Conservation (phyloP, 805 yeast genomes). For the Candida nemodendra region DNA sequence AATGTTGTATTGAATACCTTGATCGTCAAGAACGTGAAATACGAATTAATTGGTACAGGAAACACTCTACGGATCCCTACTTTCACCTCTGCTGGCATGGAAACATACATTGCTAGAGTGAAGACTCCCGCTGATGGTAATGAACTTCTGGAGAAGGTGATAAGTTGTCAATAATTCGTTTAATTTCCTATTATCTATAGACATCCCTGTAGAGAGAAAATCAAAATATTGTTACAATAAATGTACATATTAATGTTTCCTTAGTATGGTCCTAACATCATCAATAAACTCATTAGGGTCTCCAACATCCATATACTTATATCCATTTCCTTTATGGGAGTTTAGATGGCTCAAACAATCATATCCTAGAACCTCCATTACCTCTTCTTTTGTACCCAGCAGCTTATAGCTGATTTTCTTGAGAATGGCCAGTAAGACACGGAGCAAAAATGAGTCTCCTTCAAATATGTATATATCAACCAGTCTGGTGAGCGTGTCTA, state of each 20-base stretch:
- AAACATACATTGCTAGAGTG: conserved; percentile 70
- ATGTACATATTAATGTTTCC: conserved; percentile 17
- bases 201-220: neutral
- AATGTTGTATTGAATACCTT: conserved; percentile 70
- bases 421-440: conserved; percentile 53
- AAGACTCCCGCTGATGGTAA: conserved; percentile 72
- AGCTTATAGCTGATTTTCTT: conserved; percentile 48
- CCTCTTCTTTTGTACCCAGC: conserved; percentile 49
- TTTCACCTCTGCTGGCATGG: conserved; percentile 54
- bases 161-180: conserved; percentile 20
- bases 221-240: neutral
- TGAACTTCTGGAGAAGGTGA: conserved; percentile 40
- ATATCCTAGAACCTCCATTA: conserved; percentile 40
- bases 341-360: conserved; percentile 30
- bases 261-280: conserved; percentile 39
- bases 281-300: conserved; percentile 48
- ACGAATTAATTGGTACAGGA: conserved; percentile 62
- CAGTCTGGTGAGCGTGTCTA: conserved; percentile 48
- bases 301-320: conserved; percentile 47
- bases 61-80: conserved; percentile 66
- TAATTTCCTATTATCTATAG: conserved; percentile 1
- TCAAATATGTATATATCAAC: conserved; percentile 63
- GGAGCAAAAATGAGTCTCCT: conserved; percentile 53
- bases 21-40: conserved; percentile 57
- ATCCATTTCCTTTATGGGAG: conserved; percentile 18